Base-by-base conservation (phyloP, 192 early-diverging fungal species). In the Jimgerdemannia lactiflua region DNA sequence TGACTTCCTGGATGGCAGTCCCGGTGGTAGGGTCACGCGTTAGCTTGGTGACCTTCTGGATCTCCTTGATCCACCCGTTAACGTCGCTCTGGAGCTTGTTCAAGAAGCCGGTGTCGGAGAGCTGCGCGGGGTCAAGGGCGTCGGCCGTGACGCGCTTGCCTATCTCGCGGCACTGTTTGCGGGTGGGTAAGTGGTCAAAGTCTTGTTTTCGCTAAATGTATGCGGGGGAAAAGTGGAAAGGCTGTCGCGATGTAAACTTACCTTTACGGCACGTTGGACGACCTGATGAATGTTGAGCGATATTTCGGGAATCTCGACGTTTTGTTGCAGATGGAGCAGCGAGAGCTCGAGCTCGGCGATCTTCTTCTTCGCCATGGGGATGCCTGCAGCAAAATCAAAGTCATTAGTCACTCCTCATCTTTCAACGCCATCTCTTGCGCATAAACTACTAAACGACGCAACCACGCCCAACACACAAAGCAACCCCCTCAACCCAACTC, bases 1-100 rank as follows among this genome's bases (percentile, higher is more conserved):
- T 97, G 83, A 99, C 97, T 83, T 99, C 98, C 84, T 98, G 96
- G 67, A 92, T 93, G 39, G 98, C 96, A 4, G 95, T 94, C 9
- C 96, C 97, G 20, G 92, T 93, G 2, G 91, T 82, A 14, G 97
- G 95, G 73, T 99, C 98, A 69, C 98, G 91, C 64, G 90, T 87
- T 68, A 99, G 89, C 77, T 96, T 95, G 63, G 97, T 98, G 18
- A 99, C 97, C 77, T 98, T 98, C 77, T 99, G 97, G 79, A 99
- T 99, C 81, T 99, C 98, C 78, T 96, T 97, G 82, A 99, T 95
- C 98, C 98, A 99, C 4, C 91, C 92, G 75, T 99, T 99, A 44
- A 99, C 98, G 75, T 97, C 95, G 70, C 87, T 85, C 81, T 99
- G 98, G 64, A 99, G 87, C 77, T 93, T 92, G 85, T 99, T 99